These are phyloP conservation scores for Wickerhamomyces sp. DNA, from an alignment of 1,139 yeast species.

Conservation along the genomic window DNA sequence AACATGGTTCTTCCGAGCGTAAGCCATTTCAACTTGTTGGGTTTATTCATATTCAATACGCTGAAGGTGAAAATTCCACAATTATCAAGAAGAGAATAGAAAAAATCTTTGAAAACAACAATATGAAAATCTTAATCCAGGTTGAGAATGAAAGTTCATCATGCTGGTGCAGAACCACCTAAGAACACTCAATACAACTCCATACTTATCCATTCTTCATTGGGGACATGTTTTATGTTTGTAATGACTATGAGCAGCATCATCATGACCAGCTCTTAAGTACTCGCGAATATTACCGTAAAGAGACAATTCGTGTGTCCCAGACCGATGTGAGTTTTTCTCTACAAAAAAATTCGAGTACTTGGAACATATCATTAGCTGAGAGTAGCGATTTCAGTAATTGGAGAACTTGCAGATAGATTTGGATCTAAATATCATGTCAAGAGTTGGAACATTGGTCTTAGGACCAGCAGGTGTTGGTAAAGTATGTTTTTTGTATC, in stretches of 20 bases:
- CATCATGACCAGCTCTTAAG: neutral
- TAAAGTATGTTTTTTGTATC: conserved; percentile 32
- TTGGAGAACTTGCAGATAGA: too few relatives aligned
- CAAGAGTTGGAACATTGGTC: conserved; percentile 92
- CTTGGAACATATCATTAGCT: too few relatives aligned
- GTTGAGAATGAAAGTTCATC: conserved; percentile 52
- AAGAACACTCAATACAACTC: neutral
- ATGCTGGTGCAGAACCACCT: conserved; percentile 47
- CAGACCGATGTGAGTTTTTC: neutral
- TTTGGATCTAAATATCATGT: conserved; percentile 42
- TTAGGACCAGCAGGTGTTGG: conserved; percentile 99
- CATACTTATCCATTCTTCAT: too few relatives aligned
- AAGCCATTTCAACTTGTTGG: conserved; percentile 36
- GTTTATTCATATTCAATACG: conserved; percentile 64
- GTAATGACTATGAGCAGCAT: neutral
- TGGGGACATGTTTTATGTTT: too few relatives aligned
- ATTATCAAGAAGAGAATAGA: conserved; percentile 61
- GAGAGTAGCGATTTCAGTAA: too few relatives aligned
- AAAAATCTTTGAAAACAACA: conserved; percentile 32
- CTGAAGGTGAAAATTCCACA: conserved; percentile 61
- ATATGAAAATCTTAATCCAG: conserved; percentile 54
- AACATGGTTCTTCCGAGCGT: neutral
- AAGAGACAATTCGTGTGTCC: neutral
- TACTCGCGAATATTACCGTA: neutral
- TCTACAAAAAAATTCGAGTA: neutral